These are phyloP conservation scores for Cytospora schulzeri DNA, from an alignment of 2,329 filamentous ascomycete species.

Conservation along the genomic window DNA sequence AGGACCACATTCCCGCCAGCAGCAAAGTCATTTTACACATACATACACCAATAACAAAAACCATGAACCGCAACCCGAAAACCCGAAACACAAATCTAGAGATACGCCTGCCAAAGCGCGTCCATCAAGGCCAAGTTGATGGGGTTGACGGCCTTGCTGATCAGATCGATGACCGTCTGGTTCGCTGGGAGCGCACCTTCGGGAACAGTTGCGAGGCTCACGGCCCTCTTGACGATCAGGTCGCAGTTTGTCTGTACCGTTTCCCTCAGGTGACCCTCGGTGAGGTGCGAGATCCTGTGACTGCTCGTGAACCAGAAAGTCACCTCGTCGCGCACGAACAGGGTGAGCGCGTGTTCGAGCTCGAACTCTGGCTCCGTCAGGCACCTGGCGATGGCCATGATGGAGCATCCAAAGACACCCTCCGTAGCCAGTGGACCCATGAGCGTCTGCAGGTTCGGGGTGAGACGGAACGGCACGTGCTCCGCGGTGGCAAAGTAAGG, in stretches of 20 bases:
- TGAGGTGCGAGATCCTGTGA: slow-evolving; percentile 63
- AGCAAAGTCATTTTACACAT: not conserved
- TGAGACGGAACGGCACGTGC: slow-evolving; percentile 94
- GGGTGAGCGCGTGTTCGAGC: slow-evolving; percentile 89
- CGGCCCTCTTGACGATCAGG: slow-evolving; percentile 86
- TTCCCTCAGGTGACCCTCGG: slow-evolving; percentile 68
- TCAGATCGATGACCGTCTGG: slow-evolving; percentile 93
- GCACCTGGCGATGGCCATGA: slow-evolving; percentile 96
- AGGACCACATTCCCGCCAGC: not conserved
- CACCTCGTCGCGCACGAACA: slow-evolving; percentile 98
- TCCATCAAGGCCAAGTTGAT: slow-evolving; percentile 86
- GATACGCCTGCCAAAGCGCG: slow-evolving; percentile 95
- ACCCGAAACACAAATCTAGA: slow-evolving; percentile 50
- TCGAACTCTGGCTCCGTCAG: slow-evolving; percentile 87
- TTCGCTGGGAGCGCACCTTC: slow-evolving; percentile 86
- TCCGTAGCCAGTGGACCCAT: slow-evolving; percentile 97
- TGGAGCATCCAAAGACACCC: slow-evolving; percentile 89
- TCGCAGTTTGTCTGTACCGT: slow-evolving; percentile 73
- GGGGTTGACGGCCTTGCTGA: slow-evolving; percentile 91
- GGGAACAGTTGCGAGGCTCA: slow-evolving; percentile 77
- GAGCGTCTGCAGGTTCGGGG: slow-evolving; percentile 90
- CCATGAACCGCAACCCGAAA: not conserved
- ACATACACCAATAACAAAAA: slow-evolving; percentile 4
- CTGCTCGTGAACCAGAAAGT: slow-evolving; percentile 90
- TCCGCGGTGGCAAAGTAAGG: slow-evolving; percentile 90